Evolutionary conservation across 2,329 filamentous ascomycete genomes (phyloP).

Genomic region (Trichoderma pleuroti): DNA sequence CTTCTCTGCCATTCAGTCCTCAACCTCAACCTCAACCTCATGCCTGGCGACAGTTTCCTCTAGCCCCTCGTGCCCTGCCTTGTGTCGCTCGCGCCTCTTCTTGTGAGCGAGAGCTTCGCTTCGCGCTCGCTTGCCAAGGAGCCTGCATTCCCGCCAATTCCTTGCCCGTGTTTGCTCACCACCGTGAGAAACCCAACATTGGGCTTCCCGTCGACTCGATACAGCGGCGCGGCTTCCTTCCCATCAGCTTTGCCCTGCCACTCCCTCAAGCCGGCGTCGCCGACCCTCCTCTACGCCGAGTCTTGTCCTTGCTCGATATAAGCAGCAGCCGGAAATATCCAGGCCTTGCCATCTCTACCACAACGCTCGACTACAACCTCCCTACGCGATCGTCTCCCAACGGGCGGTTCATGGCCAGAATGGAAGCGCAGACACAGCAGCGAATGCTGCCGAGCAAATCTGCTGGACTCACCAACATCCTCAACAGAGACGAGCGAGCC

Average conservation of each 20-base stretch:
- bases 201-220: constrained; percentile 16
- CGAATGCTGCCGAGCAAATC: constrained; percentile 29
- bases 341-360: not conserved
- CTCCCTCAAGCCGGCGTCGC: not conserved
- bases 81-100: constrained; percentile 15
- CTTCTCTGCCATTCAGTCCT: not conserved
- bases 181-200: constrained; percentile 8
- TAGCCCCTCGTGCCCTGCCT: constrained; percentile 1
- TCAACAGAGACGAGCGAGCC: constrained; percentile 36
- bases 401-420: constrained; percentile 2
- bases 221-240: not conserved
- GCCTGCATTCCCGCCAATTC: constrained; percentile 14
- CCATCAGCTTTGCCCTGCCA: not conserved
- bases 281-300: not conserved
- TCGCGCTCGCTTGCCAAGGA: constrained; percentile 14
- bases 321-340: not conserved
- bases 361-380: not conserved
- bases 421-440: constrained; percentile 24
- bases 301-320: not conserved
- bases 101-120: constrained; percentile 19
- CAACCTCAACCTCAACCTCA: not conserved
- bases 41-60: not conserved
- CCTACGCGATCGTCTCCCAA: not conserved
- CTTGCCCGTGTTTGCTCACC: constrained; percentile 15
- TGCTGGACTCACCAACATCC: constrained; percentile 39